Percentiles rank a stretch among this genome's conserved stretches.
Conservation (phyloP, 495 filamentous ascomycete genomes). For the Apiosordaria backusii region DNA sequence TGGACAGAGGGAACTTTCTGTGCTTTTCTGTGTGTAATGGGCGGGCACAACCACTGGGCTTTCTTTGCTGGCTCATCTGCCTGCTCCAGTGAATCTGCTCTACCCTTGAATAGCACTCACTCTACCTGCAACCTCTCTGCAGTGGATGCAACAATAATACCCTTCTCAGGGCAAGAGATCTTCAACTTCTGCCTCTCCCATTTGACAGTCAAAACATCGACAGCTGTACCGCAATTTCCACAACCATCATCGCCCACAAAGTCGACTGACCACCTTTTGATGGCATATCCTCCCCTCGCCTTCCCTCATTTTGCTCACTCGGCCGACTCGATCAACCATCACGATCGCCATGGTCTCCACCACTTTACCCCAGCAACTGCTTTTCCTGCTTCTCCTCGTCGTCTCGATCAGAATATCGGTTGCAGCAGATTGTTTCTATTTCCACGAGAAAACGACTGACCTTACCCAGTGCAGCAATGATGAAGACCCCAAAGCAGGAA, state of each 20-base stretch:
- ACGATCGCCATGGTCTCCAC: not conserved
- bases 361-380: not conserved
- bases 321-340: not conserved
- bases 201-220: no score
- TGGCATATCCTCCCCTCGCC: no score
- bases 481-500: not conserved
- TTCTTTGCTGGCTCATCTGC: not conserved
- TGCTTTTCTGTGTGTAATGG: not conserved
- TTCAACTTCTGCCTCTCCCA: no score
- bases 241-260: no score
- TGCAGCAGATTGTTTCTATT: not conserved
- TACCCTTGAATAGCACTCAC: no score
- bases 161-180: no score
- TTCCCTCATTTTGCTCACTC: no score
- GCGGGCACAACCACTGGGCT: not conserved
- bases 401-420: not conserved
- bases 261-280: no score
- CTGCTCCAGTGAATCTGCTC: not conserved
- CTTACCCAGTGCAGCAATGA: not conserved
- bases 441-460: conserved; percentile 3
- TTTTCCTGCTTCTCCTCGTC: not conserved
- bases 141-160: no score
- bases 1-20: not conserved
- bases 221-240: not conserved
- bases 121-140: not conserved